These are phyloP conservation scores for Penicillium fimorum DNA, from an alignment of 495 filamentous ascomycete genomes.

Conservation along the genomic window DNA sequence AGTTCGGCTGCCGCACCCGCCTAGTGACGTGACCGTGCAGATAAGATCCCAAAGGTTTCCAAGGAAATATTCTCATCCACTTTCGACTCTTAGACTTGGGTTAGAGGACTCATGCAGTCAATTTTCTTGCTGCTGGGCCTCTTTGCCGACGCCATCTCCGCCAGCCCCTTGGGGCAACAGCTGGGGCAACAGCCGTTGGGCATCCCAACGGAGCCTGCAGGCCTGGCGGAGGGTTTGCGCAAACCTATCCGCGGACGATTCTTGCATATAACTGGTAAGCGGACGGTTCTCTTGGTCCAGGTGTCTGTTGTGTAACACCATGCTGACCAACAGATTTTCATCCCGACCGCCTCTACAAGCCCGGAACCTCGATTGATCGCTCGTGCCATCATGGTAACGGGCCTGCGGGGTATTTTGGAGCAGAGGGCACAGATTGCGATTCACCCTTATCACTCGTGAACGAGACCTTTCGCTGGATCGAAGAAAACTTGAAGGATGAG, in stretches of 20 bases:
- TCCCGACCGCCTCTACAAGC: conserved; percentile 80
- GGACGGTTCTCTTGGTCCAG: conserved; percentile 10
- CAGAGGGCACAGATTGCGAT: conserved; percentile 86
- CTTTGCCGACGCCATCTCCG: conserved; percentile 15
- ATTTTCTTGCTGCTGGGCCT: conserved; percentile 21
- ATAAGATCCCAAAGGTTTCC: neutral
- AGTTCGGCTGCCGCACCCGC: conserved; percentile 5
- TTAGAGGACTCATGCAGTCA: conserved; percentile 20
- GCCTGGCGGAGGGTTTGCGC: neutral
- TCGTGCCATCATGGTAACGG: conserved; percentile 80
- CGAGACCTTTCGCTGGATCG: conserved; percentile 89
- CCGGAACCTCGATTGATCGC: conserved; percentile 65
- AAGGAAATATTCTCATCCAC: neutral
- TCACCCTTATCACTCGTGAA: conserved; percentile 75
- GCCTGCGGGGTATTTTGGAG: conserved; percentile 74
- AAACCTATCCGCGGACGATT: conserved; percentile 61
- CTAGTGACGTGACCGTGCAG: conserved; percentile 8
- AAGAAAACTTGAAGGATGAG: conserved; percentile 73
- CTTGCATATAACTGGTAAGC: conserved; percentile 87
- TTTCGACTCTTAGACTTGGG: neutral
- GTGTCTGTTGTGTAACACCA: neutral
- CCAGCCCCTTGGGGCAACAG: conserved; percentile 20
- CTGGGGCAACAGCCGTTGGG: conserved; percentile 21
- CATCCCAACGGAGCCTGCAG: conserved; percentile 3
- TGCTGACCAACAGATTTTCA: conserved; percentile 67